A percentile compares a stretch with the other conserved stretches of the same genome.
Conservation (phyloP, 768 basidiomycete genomes). For the Mycena polygramma region DNA sequence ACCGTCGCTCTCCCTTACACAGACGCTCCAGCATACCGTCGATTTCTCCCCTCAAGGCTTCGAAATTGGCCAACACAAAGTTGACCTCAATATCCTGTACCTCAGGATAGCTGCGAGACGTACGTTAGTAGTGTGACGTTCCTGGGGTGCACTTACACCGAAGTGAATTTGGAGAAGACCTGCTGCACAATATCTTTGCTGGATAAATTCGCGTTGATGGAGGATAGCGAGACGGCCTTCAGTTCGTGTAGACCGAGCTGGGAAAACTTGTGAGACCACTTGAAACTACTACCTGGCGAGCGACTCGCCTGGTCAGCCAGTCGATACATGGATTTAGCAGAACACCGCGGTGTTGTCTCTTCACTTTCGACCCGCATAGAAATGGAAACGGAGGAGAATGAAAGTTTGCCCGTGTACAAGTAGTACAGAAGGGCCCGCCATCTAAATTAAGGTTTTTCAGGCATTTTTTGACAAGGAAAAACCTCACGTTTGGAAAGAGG, state of each 20-base stretch:
- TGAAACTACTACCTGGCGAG: not conserved
- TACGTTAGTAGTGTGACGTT: not conserved
- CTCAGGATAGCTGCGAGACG: slow-evolving; percentile 11
- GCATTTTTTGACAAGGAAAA: not conserved
- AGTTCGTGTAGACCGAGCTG: slow-evolving; percentile 26
- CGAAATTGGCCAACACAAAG: slow-evolving; percentile 1
- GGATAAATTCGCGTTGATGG: slow-evolving; percentile 18
- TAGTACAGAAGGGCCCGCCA: slow-evolving; percentile 22
- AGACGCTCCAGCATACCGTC: not conserved
- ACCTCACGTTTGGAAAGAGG: slow-evolving; percentile 14
- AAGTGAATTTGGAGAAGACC: slow-evolving; percentile 25
- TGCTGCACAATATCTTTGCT: slow-evolving; percentile 17
- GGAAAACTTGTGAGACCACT: too few relatives aligned
- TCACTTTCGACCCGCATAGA: not conserved
- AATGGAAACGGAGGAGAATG: slow-evolving; percentile 1
- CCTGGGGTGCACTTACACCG: slow-evolving; percentile 17
- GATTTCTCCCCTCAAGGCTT: slow-evolving; percentile 1
- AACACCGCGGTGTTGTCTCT: not conserved
- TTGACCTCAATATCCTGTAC: slow-evolving; percentile 23
- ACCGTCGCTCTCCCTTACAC: slow-evolving; percentile 6
- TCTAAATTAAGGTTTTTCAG: not conserved
- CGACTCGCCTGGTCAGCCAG: slow-evolving; percentile 13
- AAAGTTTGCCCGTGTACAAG: slow-evolving; percentile 14
- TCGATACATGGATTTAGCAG: slow-evolving; percentile 21
- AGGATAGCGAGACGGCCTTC: slow-evolving; percentile 9